These are phyloP conservation scores for Acer yangbiense DNA, from an alignment of 345 rosid genomes.

Conservation along the genomic window DNA sequence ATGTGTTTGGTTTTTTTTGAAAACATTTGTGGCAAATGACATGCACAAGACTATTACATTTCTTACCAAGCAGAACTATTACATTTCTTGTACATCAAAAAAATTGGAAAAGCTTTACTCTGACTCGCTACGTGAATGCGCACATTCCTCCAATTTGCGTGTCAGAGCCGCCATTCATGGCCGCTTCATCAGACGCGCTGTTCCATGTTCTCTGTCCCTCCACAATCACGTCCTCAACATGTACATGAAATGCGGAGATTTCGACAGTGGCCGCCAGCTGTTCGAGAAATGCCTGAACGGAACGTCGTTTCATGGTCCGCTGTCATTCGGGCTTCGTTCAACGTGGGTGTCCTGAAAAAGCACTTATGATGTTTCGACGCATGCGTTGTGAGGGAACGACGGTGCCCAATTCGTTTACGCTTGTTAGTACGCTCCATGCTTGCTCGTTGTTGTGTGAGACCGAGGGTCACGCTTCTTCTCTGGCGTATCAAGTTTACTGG, in stretches of 20 bases:
- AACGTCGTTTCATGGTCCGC: slow-evolving; percentile 58
- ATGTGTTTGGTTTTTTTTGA: too few species aligned
- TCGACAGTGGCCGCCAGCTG: slow-evolving; percentile 29
- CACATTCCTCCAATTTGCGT: slow-evolving; percentile 27
- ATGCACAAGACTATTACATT: neutral
- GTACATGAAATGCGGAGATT: slow-evolving; percentile 39
- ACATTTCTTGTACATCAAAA: slow-evolving; percentile 1
- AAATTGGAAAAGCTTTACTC: slow-evolving; percentile 21
- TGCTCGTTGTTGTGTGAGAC: slow-evolving; percentile 42
- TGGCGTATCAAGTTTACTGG: slow-evolving; percentile 38
- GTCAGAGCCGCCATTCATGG: slow-evolving; percentile 46
- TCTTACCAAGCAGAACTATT: neutral
- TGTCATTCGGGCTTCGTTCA: slow-evolving; percentile 46
- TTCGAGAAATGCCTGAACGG: slow-evolving; percentile 56
- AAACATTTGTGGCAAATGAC: too few species aligned
- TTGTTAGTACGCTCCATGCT: slow-evolving; percentile 50
- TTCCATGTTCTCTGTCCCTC: slow-evolving; percentile 36
- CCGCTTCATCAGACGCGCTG: slow-evolving; percentile 29
- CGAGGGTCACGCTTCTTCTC: neutral
- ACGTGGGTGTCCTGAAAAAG: slow-evolving; percentile 28
- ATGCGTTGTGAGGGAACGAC: slow-evolving; percentile 40
- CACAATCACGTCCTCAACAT: slow-evolving; percentile 45
- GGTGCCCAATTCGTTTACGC: slow-evolving; percentile 48
- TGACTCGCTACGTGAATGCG: slow-evolving; percentile 33
- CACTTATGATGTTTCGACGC: slow-evolving; percentile 36